Evolutionary conservation across 2,329 filamentous ascomycete species (phyloP).

Genomic region (Chrysosporium queenslandicum): DNA sequence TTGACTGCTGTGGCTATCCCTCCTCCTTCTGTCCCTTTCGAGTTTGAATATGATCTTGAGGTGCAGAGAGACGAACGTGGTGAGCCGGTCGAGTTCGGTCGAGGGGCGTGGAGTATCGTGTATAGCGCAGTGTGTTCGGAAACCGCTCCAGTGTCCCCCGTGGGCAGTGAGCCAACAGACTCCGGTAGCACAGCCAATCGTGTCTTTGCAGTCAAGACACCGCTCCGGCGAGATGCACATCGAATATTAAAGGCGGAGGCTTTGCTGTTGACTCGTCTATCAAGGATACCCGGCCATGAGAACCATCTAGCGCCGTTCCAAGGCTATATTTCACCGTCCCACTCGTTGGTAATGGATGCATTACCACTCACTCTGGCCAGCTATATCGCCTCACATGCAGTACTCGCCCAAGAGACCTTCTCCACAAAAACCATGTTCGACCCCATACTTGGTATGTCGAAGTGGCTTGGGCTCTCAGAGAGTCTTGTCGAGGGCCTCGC

Average conservation of each 20-base stretch:
- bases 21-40: constrained; percentile 16
- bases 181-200: constrained; percentile 10
- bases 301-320: constrained; percentile 37
- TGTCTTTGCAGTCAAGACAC: constrained; percentile 39
- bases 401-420: constrained; percentile 22
- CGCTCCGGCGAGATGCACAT: constrained; percentile 33
- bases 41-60: constrained; percentile 30
- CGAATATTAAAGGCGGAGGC: constrained; percentile 37
- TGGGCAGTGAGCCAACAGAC: neutral
- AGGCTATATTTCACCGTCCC: constrained; percentile 32
- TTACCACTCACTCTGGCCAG: constrained; percentile 35
- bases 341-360: constrained; percentile 38
- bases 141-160: neutral
- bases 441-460: constrained; percentile 33
- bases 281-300: constrained; percentile 25
- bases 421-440: constrained; percentile 39
- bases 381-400: constrained; percentile 33
- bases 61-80: constrained; percentile 23
- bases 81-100: constrained; percentile 33
- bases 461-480: constrained; percentile 35
- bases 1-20: neutral
- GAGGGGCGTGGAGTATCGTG: constrained; percentile 41
- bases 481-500: constrained; percentile 34
- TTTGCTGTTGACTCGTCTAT: constrained; percentile 33
- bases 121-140: constrained; percentile 29